Percentiles rank a stretch among this genome's conserved stretches.
Evolutionary conservation across 768 basidiomycete species (phyloP).

Genomic region (Amylocystis lapponica): DNA sequence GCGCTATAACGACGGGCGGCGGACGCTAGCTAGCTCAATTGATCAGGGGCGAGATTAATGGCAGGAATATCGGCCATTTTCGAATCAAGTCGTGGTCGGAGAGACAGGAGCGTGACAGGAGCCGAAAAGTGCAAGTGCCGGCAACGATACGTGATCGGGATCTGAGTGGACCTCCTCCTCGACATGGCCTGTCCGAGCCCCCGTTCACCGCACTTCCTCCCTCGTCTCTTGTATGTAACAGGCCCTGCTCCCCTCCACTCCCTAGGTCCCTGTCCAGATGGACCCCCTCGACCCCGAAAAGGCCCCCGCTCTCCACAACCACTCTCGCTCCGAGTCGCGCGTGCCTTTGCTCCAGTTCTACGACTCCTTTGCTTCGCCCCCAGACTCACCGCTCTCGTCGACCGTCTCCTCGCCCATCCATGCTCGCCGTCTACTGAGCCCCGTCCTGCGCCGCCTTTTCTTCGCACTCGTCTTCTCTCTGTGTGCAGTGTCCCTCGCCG

Average conservation of each 20-base stretch:
- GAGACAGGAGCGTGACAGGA: background rate
- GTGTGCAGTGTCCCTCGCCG: background rate
- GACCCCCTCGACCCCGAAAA: background rate
- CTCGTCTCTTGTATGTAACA: background rate
- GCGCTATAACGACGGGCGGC: too few species aligned
- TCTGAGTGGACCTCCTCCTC: background rate
- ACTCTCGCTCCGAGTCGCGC: constrained; percentile 17
- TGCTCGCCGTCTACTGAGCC: background rate
- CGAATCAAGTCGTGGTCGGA: background rate
- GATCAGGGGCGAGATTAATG: background rate
- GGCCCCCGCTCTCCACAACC: background rate
- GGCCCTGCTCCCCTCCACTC: background rate
- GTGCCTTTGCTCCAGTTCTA: constrained; percentile 21
- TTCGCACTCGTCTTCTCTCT: constrained; percentile 9
- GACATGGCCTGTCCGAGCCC: background rate
- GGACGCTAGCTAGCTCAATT: background rate
- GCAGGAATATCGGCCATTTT: background rate
- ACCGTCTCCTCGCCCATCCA: background rate
- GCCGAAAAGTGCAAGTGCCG: background rate
- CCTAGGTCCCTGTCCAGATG: background rate
- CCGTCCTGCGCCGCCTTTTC: background rate
- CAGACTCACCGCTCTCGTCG: constrained; percentile 7
- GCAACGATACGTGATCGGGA: background rate
- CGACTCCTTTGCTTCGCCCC: constrained; percentile 11
- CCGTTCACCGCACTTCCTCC: background rate